Evolutionary conservation across 108 stramenopile genomes (phyloP).

Genomic region (Pseudonitzschia pungens): DNA sequence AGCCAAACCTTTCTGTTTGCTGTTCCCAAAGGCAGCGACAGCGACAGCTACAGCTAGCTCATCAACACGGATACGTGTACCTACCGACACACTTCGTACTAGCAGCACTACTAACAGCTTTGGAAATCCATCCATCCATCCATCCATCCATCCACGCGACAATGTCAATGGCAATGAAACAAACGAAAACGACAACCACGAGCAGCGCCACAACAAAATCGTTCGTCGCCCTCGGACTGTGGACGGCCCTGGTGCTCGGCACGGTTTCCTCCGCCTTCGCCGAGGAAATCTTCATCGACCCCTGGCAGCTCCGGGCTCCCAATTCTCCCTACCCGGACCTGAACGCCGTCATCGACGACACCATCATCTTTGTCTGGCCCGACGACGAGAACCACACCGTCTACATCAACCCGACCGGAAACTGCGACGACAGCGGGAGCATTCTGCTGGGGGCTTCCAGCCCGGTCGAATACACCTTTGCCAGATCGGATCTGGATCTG

Average conservation of each 20-base stretch:
- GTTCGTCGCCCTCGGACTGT: not conserved
- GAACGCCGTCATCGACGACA: constrained; percentile 12
- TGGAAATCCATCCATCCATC: too few relatives aligned
- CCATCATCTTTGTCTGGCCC: constrained; percentile 10
- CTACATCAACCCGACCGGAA: constrained; percentile 20
- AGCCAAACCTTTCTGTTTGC: too few relatives aligned
- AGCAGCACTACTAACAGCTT: too few relatives aligned
- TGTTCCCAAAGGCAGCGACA: too few relatives aligned
- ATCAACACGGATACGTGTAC: too few relatives aligned
- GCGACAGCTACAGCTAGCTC: too few relatives aligned
- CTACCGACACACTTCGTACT: too few relatives aligned
- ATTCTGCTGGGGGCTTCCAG: constrained; percentile 2
- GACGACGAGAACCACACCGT: constrained; percentile 7
- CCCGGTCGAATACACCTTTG: constrained; percentile 10
- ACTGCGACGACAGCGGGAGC: constrained; percentile 14
- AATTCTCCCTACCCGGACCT: constrained; percentile 13
- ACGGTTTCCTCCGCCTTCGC: not conserved
- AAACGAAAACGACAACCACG: not conserved
- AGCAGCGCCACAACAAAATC: too few relatives aligned
- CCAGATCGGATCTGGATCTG: not conserved
- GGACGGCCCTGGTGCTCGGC: constrained; percentile 6
- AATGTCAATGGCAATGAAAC: not conserved
- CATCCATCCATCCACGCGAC: too few relatives aligned
- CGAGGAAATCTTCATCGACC: constrained; percentile 15
- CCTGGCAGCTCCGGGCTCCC: constrained; percentile 12